Evolutionary conservation across 2,329 filamentous ascomycete genomes (phyloP).

Genomic region (Neofusicoccum parvum): DNA sequence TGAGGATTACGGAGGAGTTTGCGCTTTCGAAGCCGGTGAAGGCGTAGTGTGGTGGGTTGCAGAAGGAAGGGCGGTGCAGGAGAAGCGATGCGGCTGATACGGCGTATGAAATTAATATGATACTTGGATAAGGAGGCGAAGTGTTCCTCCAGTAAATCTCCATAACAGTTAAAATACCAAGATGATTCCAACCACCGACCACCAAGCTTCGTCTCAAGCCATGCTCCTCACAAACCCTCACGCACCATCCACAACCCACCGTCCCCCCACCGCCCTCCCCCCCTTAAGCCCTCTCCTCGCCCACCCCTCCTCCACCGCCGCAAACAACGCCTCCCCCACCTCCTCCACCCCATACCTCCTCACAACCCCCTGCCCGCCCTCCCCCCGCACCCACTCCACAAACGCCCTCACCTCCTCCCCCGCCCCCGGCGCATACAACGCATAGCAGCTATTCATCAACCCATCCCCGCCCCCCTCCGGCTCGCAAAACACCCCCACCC

Average conservation of each 20-base stretch:
- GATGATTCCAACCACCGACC: too few species aligned
- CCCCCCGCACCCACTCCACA: not conserved
- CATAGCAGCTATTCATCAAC: conserved; percentile 5
- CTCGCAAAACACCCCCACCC: not conserved
- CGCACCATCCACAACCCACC: too few species aligned
- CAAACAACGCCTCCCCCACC: not conserved
- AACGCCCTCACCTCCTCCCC: not conserved
- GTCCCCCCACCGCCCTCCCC: too few species aligned
- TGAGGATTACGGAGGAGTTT: conserved; percentile 27
- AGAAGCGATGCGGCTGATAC: too few species aligned
- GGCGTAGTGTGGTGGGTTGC: too few species aligned
- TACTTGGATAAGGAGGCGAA: too few species aligned
- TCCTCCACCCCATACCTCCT: not conserved
- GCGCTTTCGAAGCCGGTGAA: not conserved
- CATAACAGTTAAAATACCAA: too few species aligned
- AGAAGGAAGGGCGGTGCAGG: too few species aligned
- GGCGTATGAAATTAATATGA: too few species aligned
- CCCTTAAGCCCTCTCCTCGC: not conserved
- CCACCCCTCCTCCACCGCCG: not conserved
- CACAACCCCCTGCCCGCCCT: not conserved
- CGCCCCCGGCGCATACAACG: not conserved
- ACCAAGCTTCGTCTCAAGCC: too few species aligned
- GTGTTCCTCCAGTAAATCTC: too few species aligned
- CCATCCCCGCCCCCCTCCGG: not conserved
- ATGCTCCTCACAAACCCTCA: too few species aligned